Conservation (phyloP, 306 rosid species). For the Rosa multiflora region DNA sequence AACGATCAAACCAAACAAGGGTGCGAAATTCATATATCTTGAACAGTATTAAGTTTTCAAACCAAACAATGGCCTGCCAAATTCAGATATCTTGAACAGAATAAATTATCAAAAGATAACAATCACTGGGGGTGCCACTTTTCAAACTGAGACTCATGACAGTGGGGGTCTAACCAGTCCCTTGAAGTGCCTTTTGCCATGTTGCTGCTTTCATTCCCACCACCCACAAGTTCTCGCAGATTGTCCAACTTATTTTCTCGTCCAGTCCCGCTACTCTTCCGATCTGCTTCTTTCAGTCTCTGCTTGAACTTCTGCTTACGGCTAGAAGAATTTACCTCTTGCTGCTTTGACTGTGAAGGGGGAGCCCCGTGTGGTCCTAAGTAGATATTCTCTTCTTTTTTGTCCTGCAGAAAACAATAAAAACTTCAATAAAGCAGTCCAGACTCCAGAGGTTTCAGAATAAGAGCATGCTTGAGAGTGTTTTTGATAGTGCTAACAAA, state of each 20-base stretch:
- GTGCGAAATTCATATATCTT: neutral
- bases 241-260: slow-evolving; percentile 88
- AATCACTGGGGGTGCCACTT: slow-evolving; percentile 49
- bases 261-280: slow-evolving; percentile 51
- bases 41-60: slow-evolving; percentile 1
- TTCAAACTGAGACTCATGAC: slow-evolving; percentile 84
- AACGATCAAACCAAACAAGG: neutral
- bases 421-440: neutral
- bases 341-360: slow-evolving; percentile 80
- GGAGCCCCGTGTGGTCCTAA: slow-evolving; percentile 95
- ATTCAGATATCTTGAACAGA: slow-evolving; percentile 9
- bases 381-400: slow-evolving; percentile 74
- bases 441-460: neutral
- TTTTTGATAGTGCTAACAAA: neutral
- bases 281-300: slow-evolving; percentile 91
- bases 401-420: slow-evolving; percentile 39
- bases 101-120: slow-evolving; percentile 3
- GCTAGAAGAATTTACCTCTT: slow-evolving; percentile 49
- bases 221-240: slow-evolving; percentile 90
- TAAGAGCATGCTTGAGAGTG: neutral
- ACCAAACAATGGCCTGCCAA: slow-evolving; percentile 1
- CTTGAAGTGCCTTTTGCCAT: slow-evolving; percentile 56
- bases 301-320: slow-evolving; percentile 80
- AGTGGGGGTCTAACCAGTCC: slow-evolving; percentile 97
- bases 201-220: slow-evolving; percentile 40